phyloP scores from a whole-genome alignment of 805 yeast species.

The Clavispora vitiphila region DNA sequence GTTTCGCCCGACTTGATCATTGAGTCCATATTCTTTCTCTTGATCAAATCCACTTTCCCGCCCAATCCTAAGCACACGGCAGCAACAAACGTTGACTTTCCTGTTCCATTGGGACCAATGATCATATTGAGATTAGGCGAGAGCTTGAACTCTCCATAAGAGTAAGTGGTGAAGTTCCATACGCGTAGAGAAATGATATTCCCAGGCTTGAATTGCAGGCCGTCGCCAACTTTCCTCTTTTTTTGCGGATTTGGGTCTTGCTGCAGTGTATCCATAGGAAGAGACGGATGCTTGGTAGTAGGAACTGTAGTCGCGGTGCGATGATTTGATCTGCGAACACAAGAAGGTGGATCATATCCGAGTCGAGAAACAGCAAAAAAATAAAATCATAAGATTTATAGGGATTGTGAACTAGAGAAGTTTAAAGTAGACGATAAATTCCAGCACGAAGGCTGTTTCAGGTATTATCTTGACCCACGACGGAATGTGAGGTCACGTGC shows the following conservation, averaged over 20 bases:
- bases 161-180: conserved; percentile 63
- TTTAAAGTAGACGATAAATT: too few species aligned
- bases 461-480: background rate
- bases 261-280: background rate
- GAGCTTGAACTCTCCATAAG: conserved; percentile 63
- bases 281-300: background rate
- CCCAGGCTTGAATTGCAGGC: conserved; percentile 34
- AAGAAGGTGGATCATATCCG: background rate
- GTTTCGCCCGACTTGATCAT: conserved; percentile 68
- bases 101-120: conserved; percentile 95
- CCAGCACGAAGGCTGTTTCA: too few species aligned
- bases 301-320: background rate
- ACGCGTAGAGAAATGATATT: conserved; percentile 48
- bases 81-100: conserved; percentile 88
- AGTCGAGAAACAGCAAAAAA: too few species aligned
- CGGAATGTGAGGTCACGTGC: conserved; percentile 6
- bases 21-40: conserved; percentile 59
- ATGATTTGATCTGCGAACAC: background rate
- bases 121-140: conserved; percentile 86
- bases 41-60: conserved; percentile 70
- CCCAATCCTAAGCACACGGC: conserved; percentile 87
- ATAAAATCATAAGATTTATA: too few species aligned
- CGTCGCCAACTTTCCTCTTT: background rate
- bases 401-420: too few species aligned
- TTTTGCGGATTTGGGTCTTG: background rate